phyloP scores from a whole-genome alignment of 2,329 filamentous ascomycete genomes.

The Sphaerostilbella broomeana region DNA sequence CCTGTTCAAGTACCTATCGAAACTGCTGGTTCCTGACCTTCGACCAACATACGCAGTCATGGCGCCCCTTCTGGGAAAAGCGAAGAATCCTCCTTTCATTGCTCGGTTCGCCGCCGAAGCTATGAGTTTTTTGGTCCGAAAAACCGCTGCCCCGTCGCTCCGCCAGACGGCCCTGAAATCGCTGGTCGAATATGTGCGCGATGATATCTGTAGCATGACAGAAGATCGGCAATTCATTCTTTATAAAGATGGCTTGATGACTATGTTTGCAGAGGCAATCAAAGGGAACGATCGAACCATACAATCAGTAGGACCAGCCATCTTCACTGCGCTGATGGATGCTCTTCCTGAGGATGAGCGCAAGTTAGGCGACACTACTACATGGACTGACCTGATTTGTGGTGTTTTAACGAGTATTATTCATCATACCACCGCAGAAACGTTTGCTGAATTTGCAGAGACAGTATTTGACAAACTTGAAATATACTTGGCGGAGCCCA shows the following conservation, averaged over 20 bases:
- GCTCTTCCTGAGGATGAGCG: slow-evolving; percentile 46
- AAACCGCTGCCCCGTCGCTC: slow-evolving; percentile 71
- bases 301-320: slow-evolving; percentile 52
- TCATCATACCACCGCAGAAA: slow-evolving; percentile 71
- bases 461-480: slow-evolving; percentile 49
- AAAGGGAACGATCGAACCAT: slow-evolving; percentile 55
- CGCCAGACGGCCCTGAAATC: slow-evolving; percentile 64
- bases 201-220: slow-evolving; percentile 53
- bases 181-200: slow-evolving; percentile 65
- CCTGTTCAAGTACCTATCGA: slow-evolving; percentile 93
- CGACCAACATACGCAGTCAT: slow-evolving; percentile 78
- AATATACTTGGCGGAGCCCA: slow-evolving; percentile 29
- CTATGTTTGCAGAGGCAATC: slow-evolving; percentile 78
- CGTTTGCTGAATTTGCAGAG: slow-evolving; percentile 62
- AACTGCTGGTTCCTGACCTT: slow-evolving; percentile 77
- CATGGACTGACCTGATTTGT: slow-evolving; percentile 60
- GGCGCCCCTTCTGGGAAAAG: slow-evolving; percentile 75
- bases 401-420: slow-evolving; percentile 76
- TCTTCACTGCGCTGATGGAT: slow-evolving; percentile 46
- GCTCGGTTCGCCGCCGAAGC: slow-evolving; percentile 91
- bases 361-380: slow-evolving; percentile 37
- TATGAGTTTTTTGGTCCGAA: slow-evolving; percentile 86
- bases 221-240: slow-evolving; percentile 55
- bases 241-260: slow-evolving; percentile 86
- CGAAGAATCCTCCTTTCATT: slow-evolving; percentile 77